Conservation (phyloP, 768 basidiomycete species). For the Panellus pusillus region DNA sequence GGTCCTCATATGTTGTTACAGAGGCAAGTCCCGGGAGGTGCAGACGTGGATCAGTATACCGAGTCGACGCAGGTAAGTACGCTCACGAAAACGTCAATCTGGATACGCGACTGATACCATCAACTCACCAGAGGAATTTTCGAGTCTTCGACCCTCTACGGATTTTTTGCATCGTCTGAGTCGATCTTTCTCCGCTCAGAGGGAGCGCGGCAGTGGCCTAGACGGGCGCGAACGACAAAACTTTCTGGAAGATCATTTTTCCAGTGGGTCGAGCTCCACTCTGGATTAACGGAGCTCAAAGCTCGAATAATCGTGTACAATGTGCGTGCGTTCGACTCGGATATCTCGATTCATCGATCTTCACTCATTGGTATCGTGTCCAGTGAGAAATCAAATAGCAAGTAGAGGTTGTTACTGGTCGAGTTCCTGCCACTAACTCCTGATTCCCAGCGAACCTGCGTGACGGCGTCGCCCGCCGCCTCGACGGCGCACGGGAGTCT, state of each 20-base stretch:
- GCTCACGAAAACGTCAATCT: slow-evolving; percentile 17
- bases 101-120: background rate
- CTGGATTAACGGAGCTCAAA: slow-evolving; percentile 79
- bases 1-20: slow-evolving; percentile 83
- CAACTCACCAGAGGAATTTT: slow-evolving; percentile 55
- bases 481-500: too few species aligned
- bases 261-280: slow-evolving; percentile 83
- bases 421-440: too few species aligned
- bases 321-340: slow-evolving; percentile 56
- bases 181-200: slow-evolving; percentile 71
- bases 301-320: slow-evolving; percentile 81
- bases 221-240: slow-evolving; percentile 60
- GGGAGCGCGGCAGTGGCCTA: slow-evolving; percentile 74
- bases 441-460: too few species aligned
- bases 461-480: too few species aligned
- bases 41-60: slow-evolving; percentile 78
- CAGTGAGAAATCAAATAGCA: too few species aligned
- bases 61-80: slow-evolving; percentile 56
- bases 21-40: slow-evolving; percentile 61
- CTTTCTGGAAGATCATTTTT: slow-evolving; percentile 83
- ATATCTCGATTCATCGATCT: background rate
- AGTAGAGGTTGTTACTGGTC: too few species aligned
- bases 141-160: too few species aligned
- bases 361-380: background rate
- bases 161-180: slow-evolving; percentile 79